A percentile compares a stretch with the other conserved stretches of the same genome.
These are phyloP conservation scores for Nymphaea thermarum DNA, from an alignment of 164 flowering plant species.

Conservation along the genomic window DNA sequence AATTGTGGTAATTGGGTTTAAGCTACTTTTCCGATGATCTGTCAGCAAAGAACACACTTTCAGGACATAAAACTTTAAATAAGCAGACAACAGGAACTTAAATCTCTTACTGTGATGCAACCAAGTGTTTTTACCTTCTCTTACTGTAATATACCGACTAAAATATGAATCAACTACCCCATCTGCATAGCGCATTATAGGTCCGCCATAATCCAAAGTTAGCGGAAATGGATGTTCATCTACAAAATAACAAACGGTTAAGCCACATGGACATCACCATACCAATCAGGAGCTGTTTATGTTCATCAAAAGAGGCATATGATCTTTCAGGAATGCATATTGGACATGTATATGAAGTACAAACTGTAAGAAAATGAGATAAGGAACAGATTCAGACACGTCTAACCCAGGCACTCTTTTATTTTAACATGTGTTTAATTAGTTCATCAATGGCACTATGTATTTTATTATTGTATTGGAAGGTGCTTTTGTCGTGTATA, in stretches of 20 bases:
- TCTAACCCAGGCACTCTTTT: no score
- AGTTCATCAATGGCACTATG: no score
- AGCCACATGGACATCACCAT: not conserved
- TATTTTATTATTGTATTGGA: no score
- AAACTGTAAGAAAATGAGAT: no score
- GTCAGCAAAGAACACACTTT: not conserved
- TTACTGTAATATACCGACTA: slow-evolving; percentile 32
- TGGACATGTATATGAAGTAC: no score
- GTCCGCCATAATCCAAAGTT: slow-evolving; percentile 50
- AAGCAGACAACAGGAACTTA: no score
- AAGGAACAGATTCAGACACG: no score
- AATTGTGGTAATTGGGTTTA: slow-evolving; percentile 56
- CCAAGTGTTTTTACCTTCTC: slow-evolving; percentile 28
- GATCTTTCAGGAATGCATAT: not conserved
- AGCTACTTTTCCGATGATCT: slow-evolving; percentile 66
- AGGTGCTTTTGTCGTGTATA: no score
- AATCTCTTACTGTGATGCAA: no score
- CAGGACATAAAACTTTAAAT: not conserved
- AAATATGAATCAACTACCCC: slow-evolving; percentile 46
- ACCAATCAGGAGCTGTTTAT: not conserved
- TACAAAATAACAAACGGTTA: slow-evolving; percentile 3
- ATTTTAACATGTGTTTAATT: no score
- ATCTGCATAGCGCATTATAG: slow-evolving; percentile 44
- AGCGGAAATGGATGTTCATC: slow-evolving; percentile 31
- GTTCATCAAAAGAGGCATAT: not conserved